Base-by-base conservation (phyloP, 2,329 filamentous ascomycete species). In the Berkeleyomyces rouxiae region DNA sequence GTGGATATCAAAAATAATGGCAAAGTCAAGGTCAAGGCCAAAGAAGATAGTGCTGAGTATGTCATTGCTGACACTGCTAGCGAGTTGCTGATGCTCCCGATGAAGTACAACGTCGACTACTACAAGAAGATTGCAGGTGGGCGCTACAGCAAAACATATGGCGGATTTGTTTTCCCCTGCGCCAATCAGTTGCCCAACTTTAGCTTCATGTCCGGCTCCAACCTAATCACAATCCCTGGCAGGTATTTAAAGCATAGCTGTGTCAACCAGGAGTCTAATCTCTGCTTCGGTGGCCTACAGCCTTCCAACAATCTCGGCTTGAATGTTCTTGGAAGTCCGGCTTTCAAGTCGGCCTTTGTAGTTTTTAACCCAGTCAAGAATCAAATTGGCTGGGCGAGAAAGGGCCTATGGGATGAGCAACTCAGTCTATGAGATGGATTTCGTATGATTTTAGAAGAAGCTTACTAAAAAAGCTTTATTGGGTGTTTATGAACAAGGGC, bases 201-300 rank as follows among this genome's bases (percentile, higher is more conserved):
- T 59, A 70, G 74, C 64, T 73, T 87, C 23, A 77, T 86, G 33
- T 83, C 82, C 36, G 77, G 77, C 44, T 80, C 79, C 71, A 80
- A 78, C 76, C 82, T 83, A 13, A 78, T 72, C 47, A n/a, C n/a
- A n/a, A 74, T 84, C 43, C 77, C 76, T 62, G 81, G 81, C 3
- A 69, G 70, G 16, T 75, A 79, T 60, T 76, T 83, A 66, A 78
- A 76, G 66, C 85, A 82, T 66, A 75, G 78, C 2, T 68, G 72
- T 36, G 42, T 55, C n/a, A 36, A 73, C 36, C 72, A 82, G 7
- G 73, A 76, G 55, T 74, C 74, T 57, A 76, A 76, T 44, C 81
- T 75, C 61, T 88, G 85, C 75, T 87, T 85, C 67, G 85, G 84
- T 65, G 85, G 84, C 67, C 72, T 88, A 16, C 85, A 88, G 73